A percentile compares a stretch with the other conserved stretches of the same genome.
These are phyloP conservation scores for Berberis thunbergii DNA, from an alignment of 164 flowering plant genomes.

Conservation along the genomic window DNA sequence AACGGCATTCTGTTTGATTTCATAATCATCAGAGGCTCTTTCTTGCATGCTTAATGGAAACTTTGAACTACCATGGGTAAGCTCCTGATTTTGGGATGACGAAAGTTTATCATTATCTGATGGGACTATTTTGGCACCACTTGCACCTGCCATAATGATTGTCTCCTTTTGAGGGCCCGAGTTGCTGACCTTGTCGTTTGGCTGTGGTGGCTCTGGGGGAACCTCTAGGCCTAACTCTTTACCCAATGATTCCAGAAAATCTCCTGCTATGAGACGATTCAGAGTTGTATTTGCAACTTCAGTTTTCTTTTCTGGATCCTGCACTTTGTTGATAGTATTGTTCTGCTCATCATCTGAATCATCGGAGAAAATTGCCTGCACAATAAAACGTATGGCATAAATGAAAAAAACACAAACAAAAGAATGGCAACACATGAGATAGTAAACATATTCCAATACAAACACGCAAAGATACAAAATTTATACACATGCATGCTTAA, in stretches of 20 bases:
- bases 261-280: slow-evolving; percentile 89
- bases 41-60: slow-evolving; percentile 8
- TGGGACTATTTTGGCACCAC: slow-evolving; percentile 6
- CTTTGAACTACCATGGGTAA: background rate
- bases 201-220: slow-evolving; percentile 50
- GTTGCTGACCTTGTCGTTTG: slow-evolving; percentile 20
- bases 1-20: slow-evolving; percentile 2
- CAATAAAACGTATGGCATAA: background rate
- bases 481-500: no score
- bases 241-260: slow-evolving; percentile 89
- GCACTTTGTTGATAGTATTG: slow-evolving; percentile 21
- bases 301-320: slow-evolving; percentile 43
- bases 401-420: no score
- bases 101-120: slow-evolving; percentile 14
- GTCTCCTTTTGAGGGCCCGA: slow-evolving; percentile 22
- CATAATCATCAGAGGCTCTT: slow-evolving; percentile 11
- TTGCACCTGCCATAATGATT: background rate
- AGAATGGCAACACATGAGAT: no score
- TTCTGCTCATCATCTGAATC: slow-evolving; percentile 81
- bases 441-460: no score
- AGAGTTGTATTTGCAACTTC: slow-evolving; percentile 66
- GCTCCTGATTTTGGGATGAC: slow-evolving; percentile 2
- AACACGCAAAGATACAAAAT: no score
- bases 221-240: slow-evolving; percentile 91
- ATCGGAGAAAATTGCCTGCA: slow-evolving; percentile 97